Evolutionary conservation across 106 monocot genomes (phyloP), one percentile per base, ranked within the genome.

Genomic region (Dendrobium catenatum): DNA sequence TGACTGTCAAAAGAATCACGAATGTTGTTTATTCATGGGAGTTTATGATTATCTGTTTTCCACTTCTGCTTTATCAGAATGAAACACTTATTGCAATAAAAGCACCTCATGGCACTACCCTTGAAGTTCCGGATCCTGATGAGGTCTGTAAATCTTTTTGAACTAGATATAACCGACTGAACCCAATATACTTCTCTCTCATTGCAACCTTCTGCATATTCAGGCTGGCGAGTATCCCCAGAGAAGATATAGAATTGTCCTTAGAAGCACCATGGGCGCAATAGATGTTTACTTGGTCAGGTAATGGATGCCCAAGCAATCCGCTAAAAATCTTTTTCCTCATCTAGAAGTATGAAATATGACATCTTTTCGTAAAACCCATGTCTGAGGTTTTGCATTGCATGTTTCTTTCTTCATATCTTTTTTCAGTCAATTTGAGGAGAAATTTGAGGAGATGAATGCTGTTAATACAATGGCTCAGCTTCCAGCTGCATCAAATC

Each of bases 221-320:
- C 81, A 92, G 95, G 85, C 81, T 77, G 84, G 86, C 82, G 92
- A 90, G 47, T 88, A 86, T 82, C 84, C 92, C 19, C 90, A 87
- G 56, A 90, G 92, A 54, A 90, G 90, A 85, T 95, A 95, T 78
- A 95, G 90, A 86, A 92, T 95, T 84, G 87, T 95, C 42, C 29
- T 95, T 24, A 87, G 95, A 81, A 95, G 95, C 83, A 87, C 88
- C 54, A 89, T 90, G 89, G 95, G 95, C 49, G 86, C 95, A 4
- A 92, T 95, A 37, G 89, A 95, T 85, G 92, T 95, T 11, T 92
- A 95, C 61, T 92, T 95, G 84, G 90, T 95, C 29, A 95, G 95
- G 95, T 95, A 86, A 80, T 55, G 20, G 16, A 72, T 49, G n/a
- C 55, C 3, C n/a, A 15, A 48, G 5, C 33, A 70, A 70, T 37